These are phyloP conservation scores for Favolaschia claudopus DNA, from an alignment of 768 basidiomycete genomes.

Conservation along the genomic window DNA sequence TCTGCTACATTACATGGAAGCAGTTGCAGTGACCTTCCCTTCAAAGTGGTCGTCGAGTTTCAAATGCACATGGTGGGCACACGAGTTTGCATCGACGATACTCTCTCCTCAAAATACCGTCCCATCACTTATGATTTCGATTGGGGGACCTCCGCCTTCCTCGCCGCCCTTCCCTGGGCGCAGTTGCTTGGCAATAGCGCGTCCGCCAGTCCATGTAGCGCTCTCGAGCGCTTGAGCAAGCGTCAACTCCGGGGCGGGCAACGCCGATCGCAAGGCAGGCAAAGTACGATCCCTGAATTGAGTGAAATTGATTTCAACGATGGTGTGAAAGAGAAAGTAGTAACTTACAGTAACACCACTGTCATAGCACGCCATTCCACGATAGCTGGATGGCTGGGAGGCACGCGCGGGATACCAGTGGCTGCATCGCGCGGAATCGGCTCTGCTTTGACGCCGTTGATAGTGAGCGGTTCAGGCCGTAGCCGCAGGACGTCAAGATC, in stretches of 20 bases:
- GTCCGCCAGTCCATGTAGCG: slow-evolving; percentile 96
- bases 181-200: slow-evolving; percentile 86
- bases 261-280: slow-evolving; percentile 65
- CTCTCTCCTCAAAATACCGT: slow-evolving; percentile 78
- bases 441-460: too few species aligned
- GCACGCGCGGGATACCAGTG: slow-evolving; percentile 66
- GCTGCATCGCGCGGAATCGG: slow-evolving; percentile 58
- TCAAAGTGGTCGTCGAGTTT: too few species aligned
- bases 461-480: slow-evolving; percentile 57
- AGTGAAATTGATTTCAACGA: slow-evolving; percentile 1
- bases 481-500: slow-evolving; percentile 84
- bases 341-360: slow-evolving; percentile 88
- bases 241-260: slow-evolving; percentile 62
- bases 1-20: too few species aligned
- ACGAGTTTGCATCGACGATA: too few species aligned
- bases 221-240: slow-evolving; percentile 92
- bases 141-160: slow-evolving; percentile 87
- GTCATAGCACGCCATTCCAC: slow-evolving; percentile 98
- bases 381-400: slow-evolving; percentile 86
- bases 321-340: background rate
- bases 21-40: too few species aligned
- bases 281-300: slow-evolving; percentile 87
- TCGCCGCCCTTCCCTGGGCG: too few species aligned
- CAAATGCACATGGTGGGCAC: too few species aligned
- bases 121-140: slow-evolving; percentile 87